phyloP scores from a whole-genome alignment of 2,329 filamentous ascomycete species.

The Xylaria digitata region DNA sequence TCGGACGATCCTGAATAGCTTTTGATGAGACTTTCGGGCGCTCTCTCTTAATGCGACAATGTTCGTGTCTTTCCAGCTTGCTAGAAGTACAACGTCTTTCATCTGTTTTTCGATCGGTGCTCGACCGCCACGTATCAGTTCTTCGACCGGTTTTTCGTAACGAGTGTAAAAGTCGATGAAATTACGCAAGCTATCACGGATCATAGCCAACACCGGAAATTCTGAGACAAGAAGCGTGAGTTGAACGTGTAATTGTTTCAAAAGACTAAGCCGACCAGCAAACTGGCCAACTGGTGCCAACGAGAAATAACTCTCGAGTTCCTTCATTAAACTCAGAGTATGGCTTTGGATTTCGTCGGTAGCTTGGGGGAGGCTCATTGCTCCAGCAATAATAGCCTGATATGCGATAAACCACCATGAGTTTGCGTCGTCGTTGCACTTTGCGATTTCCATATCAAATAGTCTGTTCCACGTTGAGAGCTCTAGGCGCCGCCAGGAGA shows the following conservation, averaged over 20 bases:
- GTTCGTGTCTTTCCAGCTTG: conserved; percentile 98
- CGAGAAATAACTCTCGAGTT: conserved; percentile 81
- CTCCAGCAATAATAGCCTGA: conserved; percentile 83
- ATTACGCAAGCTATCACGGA: conserved; percentile 76
- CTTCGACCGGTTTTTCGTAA: conserved; percentile 73
- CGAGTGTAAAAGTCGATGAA: conserved; percentile 81
- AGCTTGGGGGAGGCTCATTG: conserved; percentile 72
- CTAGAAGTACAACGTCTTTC: conserved; percentile 90
- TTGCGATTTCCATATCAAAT: conserved; percentile 84
- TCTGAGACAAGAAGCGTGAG: conserved; percentile 70
- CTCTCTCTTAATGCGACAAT: conserved; percentile 90
- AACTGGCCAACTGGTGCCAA: conserved; percentile 86
- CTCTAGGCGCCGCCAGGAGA: conserved; percentile 91
- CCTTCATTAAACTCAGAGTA: conserved; percentile 75
- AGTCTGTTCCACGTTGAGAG: conserved; percentile 91
- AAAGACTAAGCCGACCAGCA: conserved; percentile 74
- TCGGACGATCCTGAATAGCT: conserved; percentile 88
- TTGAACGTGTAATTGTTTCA: conserved; percentile 74
- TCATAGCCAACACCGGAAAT: conserved; percentile 65
- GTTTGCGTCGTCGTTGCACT: conserved; percentile 80
- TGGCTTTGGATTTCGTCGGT: conserved; percentile 71
- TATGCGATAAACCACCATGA: conserved; percentile 98
- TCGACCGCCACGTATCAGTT: conserved; percentile 75
- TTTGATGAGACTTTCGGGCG: conserved; percentile 88
- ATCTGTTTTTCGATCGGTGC: conserved; percentile 86